These are phyloP conservation scores for Fusarium sp. DNA, from an alignment of 2,329 filamentous ascomycete species.

Conservation along the genomic window DNA sequence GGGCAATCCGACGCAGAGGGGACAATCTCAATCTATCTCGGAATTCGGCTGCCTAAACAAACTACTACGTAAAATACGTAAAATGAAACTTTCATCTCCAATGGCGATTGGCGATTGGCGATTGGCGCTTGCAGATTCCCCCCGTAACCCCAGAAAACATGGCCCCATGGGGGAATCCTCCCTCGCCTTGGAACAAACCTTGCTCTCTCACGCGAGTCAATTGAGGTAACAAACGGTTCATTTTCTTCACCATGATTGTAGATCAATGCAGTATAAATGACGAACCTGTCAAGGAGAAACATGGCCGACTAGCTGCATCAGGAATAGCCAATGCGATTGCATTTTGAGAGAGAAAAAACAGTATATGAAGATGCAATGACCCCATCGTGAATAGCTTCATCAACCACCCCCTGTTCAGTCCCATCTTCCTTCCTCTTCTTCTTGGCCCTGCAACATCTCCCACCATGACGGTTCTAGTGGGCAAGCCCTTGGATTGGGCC, in stretches of 20 bases:
- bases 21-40: neutral
- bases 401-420: neutral
- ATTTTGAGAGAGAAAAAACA: too few species aligned
- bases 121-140: constrained; percentile 23
- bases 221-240: constrained; percentile 1
- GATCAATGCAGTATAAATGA: constrained; percentile 12
- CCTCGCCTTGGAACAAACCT: constrained; percentile 30
- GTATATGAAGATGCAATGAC: constrained; percentile 32
- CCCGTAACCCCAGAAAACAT: constrained; percentile 7
- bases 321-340: too few species aligned
- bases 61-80: neutral
- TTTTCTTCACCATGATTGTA: constrained; percentile 1
- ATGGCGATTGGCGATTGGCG: constrained; percentile 9
- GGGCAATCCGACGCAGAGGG: neutral
- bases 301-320: too few species aligned
- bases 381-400: constrained; percentile 9
- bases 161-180: constrained; percentile 21
- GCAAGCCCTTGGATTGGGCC: constrained; percentile 53
- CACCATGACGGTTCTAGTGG: constrained; percentile 44
- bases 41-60: constrained; percentile 20
- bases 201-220: constrained; percentile 31
- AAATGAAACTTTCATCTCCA: neutral
- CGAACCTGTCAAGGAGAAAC: too few species aligned
- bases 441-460: too few species aligned
- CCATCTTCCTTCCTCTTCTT: neutral